Evolutionary conservation across 2,329 filamentous ascomycete species (phyloP), one percentile per base, ranked within the genome.

Genomic region (Fusarium praegraminearum): DNA sequence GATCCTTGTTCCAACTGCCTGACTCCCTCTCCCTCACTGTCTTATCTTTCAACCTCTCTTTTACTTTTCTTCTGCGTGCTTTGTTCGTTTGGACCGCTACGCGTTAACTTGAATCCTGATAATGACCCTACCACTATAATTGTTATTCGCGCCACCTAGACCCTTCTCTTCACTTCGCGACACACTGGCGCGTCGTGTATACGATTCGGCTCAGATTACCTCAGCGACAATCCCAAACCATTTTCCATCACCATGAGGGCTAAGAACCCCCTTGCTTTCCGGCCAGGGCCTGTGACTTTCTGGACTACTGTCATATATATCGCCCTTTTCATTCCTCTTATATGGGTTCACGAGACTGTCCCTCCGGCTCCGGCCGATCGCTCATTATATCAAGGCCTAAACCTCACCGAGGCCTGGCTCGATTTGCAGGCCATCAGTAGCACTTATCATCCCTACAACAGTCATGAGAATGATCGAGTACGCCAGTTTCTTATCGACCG

Each of bases 361-460:
- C 92, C 95, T 7, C 77, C 86, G 22, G 85, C 89, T 51, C 91
- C 92, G 0, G 80, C 77, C 5, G 83, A 84, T 55, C 66, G 71
- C 80, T 12, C 81, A 81, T 8, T 86, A 76, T 82, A 73, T 33
- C 71, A 70, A 11, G 94, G 93, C 20, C 82, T 97, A 75, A 93
- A 97, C 75, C 81, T 98, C 55, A 91, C 90, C 4, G 90, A 97
- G 80, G 93, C 95, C 38, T 98, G 94, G 94, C 80, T 85, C 15
- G 94, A 98, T 77, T 84, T 99, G 33, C 89, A 93, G 65, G 82
- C 85, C 57, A 85, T 99, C 50, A 95, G 91, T 35, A 85, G 85
- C 68, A 84, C 85, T 2, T 96, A 92, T 76, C 96, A 97, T 77
- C 95, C 96, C 0, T 97, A 93, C 83, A 98, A 97, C 80, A 94